Base-by-base conservation (phyloP, 352 stramenopile species). In the Phytophthora brassicae region DNA sequence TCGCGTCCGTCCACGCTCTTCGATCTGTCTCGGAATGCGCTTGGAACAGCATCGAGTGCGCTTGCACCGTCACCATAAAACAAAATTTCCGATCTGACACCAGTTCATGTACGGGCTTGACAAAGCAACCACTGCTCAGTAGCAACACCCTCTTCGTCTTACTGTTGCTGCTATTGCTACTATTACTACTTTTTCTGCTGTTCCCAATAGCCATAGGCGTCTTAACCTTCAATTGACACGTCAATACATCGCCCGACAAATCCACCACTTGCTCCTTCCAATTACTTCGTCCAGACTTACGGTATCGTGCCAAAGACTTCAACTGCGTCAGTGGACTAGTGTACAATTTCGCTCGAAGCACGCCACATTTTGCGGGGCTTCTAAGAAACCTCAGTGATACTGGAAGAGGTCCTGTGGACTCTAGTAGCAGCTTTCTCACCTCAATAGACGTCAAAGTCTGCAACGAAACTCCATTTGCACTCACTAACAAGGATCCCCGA, bases 261-360 rank as follows among this genome's bases (percentile, higher is more conserved):
- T 90, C 75, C 26, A 90, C 73, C 8, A 86, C 58, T 31, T 89
- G 78, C 31, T 86, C 74, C n/a, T 77, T 79, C 81, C 81, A 90
- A 5, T 78, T 31, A 28, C 61, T 57, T 13, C 56, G 51, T 1
- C 46, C 56, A 1, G 66, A 62, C 26, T 66, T 83, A 16, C 75
- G 68, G n/a, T 75, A 76, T 51, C 69, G 75, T 14, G 75, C 79
- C 54, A 91, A 68, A 1, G 76, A 77, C 51, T 86, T 85, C 17
- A 89, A 65, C 48, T 89, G 79, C 13, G 77, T 79, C 22, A 81
- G 67, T 6, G 82, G 70, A 39, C 74, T 74, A n/a, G 68, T 68
- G 54, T 77, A 84, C 43, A 87, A 49, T 44, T 82, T 82, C 9
- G 74, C 80, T 35, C 75, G 61, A 22, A 91, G 58, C 3, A 86